Base-by-base conservation (phyloP, 1,284 basidiomycete genomes). In the Ganoderma lingzhi region DNA sequence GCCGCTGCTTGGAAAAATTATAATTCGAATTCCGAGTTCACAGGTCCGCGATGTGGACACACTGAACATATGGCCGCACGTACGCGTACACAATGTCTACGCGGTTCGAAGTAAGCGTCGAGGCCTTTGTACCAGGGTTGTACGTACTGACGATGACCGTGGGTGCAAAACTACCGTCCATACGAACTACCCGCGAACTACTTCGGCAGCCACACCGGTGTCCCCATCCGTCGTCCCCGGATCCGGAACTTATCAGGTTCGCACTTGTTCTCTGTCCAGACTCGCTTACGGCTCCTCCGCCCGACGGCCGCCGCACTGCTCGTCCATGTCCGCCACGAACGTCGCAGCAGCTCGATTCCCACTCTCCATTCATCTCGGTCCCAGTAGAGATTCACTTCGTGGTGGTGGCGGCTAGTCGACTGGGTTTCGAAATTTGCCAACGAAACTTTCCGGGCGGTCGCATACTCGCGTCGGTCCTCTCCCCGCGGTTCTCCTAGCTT, bases 81-180 rank as follows among this genome's bases (percentile, higher is more conserved):
- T 19, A 58, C 30, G 30, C 37, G 8, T 41, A 60, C 19, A 35
- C 37, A 15, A 30, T 60, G 19, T n/a, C 35, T 58, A 37, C 15
- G 32, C 35, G 6, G 32, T 58, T 58, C 35, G 56, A 58, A n/a
- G 32, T 35, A 32, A 32, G 56, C 3, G 35, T 37, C 32, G 19
- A 9, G 30, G 5, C 28, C 51, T 12, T 64, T 62, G 65, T 70
- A 70, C 65, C 66, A 63, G 55, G 51, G 41, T 70, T 70, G 69
- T 70, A 67, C 66, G 69, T 70, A 70, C 65, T 56, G 8, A 55
- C 60, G 35, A 41, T 39, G 23, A 41, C 39, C 59, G 39, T 61
- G 37, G 39, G 59, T 61, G 48, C 48, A 51, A 28, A 28, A 4
- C n/a, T 12, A 14, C 23, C n/a, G 39, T 41, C 39, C 23, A 23